Base-by-base conservation (phyloP, 768 basidiomycete genomes). In the Gloeopeniophorella convolvens region DNA sequence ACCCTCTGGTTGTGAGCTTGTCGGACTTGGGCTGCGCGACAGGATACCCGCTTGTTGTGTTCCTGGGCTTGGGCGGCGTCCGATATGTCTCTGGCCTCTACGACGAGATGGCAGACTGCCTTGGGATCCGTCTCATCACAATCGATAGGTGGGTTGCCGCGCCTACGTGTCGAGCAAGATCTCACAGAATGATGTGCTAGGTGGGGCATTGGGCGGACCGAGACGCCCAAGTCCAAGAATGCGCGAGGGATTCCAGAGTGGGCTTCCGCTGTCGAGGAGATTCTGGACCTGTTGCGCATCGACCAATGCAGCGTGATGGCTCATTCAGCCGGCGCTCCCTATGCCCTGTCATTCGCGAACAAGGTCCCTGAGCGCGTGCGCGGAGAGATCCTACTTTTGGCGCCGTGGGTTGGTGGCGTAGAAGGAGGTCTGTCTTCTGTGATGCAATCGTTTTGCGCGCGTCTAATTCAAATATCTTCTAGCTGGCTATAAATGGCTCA, bases 401-500 rank as follows among this genome's bases (percentile, higher is more conserved):
- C 95, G 0, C 95, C 95, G 16, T 99, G 96, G 96, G 91, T 97
- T 21, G 85, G 87, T n/a, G 82, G 85, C 21, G 80, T 83, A 35
- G 95, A 95, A 65, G 84, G 76, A 57, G 85, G 93, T 93, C 66
- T 63, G 90, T 69, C 48, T 21, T 23, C 26, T 40, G 1, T 41
- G 41, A 8, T 43, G 11, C 10, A 27, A 32, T 43, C 30, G 26
- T 27, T 18, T 51, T 39, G 51, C 50, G 46, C 15, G n/a, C 28
- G 15, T 21, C 12, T 57, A 11, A 59, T 31, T 59, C 34, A 34
- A 32, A 31, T 23, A 31, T 34, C 24, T 49, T 35, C 9, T 55
- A 88, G 86, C 77, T 61, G 85, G 89, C 13, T 97, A 96, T 70
- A 93, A 86, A 62, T 97, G 93, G 92, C 76, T 99, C 45, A 95